Base-by-base conservation (phyloP, 208 protist genomes). In the Leptomonas pyrrhocoris region DNA sequence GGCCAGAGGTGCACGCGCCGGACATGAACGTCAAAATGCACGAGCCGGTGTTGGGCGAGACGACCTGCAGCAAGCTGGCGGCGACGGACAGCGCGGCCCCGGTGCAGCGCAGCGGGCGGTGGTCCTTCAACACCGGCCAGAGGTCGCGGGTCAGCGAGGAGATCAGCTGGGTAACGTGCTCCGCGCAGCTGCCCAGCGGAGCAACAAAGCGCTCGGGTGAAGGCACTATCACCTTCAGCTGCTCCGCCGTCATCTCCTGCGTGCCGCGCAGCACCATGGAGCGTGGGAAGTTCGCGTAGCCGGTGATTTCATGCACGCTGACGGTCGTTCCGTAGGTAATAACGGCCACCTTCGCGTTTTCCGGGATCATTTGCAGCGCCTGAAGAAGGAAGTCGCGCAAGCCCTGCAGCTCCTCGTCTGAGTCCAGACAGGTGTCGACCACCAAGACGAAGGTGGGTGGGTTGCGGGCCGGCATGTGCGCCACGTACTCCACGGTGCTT, bases 261-360 rank as follows among this genome's bases (percentile, higher is more conserved):
- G 83, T 81, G 30, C 92, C 93, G 51, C 88, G 94, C 51, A 95
- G 68, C 48, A 93, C 85, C 56, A 88, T 73, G 13, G 96, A 83
- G 50, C 95, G 90, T 13, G 98, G 90, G 66, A 94, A 88, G 31
- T 91, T 75, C 57, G 75, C 95, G 58, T 68, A 67, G 5, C 73
- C 76, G 42, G 73, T 67, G 27, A 98, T 60, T 56, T 98, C 88
- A 71, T 97, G 90, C 63, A 97, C 49, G 60, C 94, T 85, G 67
- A 99, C 95, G 5, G 94, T 98, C 2, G 97, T 96, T 23, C 99
- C 98, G 77, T 96, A 99, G 1, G 98, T 99, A 67, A 99, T 98
- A n/a, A 99, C 77, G 60, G 96, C 97, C 23, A 99, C 94, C 19
- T 90, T 79, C 1, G 95, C 81, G 64, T 98, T 88, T 43, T 88